Conservation (phyloP, 2,329 filamentous ascomycete genomes). For the Fusarium cicatricum region DNA sequence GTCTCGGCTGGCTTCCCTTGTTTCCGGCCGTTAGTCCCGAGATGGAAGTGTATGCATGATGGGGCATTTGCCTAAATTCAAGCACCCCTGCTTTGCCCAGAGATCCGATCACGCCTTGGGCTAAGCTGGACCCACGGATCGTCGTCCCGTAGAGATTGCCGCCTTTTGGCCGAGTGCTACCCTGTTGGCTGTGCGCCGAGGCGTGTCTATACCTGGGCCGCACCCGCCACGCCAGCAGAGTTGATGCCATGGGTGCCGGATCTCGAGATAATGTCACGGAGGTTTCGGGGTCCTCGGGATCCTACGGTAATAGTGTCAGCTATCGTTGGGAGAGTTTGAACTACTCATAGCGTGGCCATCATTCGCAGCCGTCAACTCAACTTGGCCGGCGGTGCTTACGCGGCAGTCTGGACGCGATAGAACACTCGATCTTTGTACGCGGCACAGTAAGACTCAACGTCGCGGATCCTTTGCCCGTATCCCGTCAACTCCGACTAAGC, state of each 20-base stretch:
- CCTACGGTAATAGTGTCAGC: too few relatives aligned
- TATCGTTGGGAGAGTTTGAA: too few relatives aligned
- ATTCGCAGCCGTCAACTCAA: too few relatives aligned
- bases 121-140: neutral
- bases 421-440: too few relatives aligned
- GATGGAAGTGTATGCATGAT: too few relatives aligned
- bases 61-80: constrained; percentile 14
- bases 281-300: too few relatives aligned
- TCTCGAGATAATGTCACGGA: neutral
- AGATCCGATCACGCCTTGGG: constrained; percentile 4
- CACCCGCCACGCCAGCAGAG: neutral
- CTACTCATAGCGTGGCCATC: too few relatives aligned
- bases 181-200: constrained; percentile 5
- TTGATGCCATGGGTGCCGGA: neutral
- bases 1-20: constrained; percentile 20
- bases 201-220: constrained; percentile 1
- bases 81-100: neutral
- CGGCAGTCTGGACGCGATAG: too few relatives aligned
- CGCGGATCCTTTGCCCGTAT: constrained; percentile 8
- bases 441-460: neutral
- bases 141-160: constrained; percentile 2
- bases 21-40: constrained; percentile 13
- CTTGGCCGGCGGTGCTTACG: too few relatives aligned
- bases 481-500: constrained; percentile 1
- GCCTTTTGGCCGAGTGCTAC: neutral